Evolutionary conservation across 1,284 basidiomycete genomes (phyloP).

Genomic region (Cystobasidium sp.): DNA sequence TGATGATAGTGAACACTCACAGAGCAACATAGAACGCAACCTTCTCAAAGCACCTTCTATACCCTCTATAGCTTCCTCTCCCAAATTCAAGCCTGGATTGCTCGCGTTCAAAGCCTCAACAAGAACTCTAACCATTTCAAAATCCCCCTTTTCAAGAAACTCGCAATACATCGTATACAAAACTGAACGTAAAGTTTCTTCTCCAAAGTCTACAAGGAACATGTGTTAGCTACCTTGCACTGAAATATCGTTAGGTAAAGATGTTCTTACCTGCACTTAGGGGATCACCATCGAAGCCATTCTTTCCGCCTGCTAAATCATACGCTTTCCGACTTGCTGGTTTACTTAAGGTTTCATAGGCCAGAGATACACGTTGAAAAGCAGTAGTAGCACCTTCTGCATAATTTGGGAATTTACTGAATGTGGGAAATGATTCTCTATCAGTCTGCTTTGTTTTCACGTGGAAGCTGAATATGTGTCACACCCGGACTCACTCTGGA

Average conservation of each 20-base stretch:
- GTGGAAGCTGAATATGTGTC: not conserved
- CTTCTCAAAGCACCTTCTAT: slow-evolving; percentile 57
- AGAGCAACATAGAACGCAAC: slow-evolving; percentile 55
- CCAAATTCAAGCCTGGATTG: slow-evolving; percentile 54
- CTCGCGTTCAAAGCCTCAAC: slow-evolving; percentile 68
- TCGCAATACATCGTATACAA: slow-evolving; percentile 76
- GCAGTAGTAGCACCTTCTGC: slow-evolving; percentile 70
- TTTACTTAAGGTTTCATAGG: slow-evolving; percentile 77
- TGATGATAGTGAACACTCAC: no score
- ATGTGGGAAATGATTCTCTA: not conserved
- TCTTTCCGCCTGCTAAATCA: slow-evolving; percentile 61
- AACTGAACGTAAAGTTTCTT: slow-evolving; percentile 76
- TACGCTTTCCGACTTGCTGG: slow-evolving; percentile 71
- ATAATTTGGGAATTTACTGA: slow-evolving; percentile 77
- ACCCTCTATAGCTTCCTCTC: slow-evolving; percentile 57
- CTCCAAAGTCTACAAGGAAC: slow-evolving; percentile 61
- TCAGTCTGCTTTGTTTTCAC: not conserved
- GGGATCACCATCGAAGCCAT: slow-evolving; percentile 42
- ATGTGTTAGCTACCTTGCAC: not conserved
- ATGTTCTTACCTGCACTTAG: slow-evolving; percentile 4
- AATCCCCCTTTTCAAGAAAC: slow-evolving; percentile 74
- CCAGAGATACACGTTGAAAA: slow-evolving; percentile 81
- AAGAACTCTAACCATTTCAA: slow-evolving; percentile 71
- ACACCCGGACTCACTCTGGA: slow-evolving; percentile 68
- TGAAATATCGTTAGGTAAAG: not conserved